Percentiles rank a stretch among this genome's conserved stretches.
These are phyloP conservation scores for Colletotrichum sp. DNA, from an alignment of 2,329 filamentous ascomycete genomes.

Conservation along the genomic window DNA sequence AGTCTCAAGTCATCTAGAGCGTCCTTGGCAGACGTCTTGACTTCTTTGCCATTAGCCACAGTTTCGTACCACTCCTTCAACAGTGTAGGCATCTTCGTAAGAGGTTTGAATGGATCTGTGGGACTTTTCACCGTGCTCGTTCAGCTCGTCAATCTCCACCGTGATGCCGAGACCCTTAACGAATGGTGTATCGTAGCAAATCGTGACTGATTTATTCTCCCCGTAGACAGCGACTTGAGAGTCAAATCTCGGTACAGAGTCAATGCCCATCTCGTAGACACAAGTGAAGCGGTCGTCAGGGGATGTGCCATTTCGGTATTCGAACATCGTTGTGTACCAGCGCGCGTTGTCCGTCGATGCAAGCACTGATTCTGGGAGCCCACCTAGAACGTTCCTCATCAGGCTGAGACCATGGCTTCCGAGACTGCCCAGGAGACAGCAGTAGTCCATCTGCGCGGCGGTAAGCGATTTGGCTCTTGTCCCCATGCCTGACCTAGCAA, in stretches of 20 bases:
- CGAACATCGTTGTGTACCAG: not conserved
- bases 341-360: not conserved
- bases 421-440: slow-evolving; percentile 48
- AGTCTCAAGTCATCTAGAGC: slow-evolving; percentile 26
- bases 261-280: slow-evolving; percentile 56
- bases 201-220: slow-evolving; percentile 46
- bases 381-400: slow-evolving; percentile 50
- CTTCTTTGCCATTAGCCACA: slow-evolving; percentile 21
- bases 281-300: not conserved
- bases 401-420: slow-evolving; percentile 58
- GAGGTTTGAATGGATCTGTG: slow-evolving; percentile 32
- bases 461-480: slow-evolving; percentile 29
- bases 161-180: slow-evolving; percentile 49
- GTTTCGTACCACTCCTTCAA: slow-evolving; percentile 24
- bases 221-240: slow-evolving; percentile 50
- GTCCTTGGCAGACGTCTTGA: slow-evolving; percentile 28
- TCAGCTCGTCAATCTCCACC: slow-evolving; percentile 35
- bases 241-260: slow-evolving; percentile 51
- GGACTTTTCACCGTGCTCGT: slow-evolving; percentile 36
- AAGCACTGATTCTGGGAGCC: not conserved
- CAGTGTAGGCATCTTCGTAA: slow-evolving; percentile 30
- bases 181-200: slow-evolving; percentile 54
- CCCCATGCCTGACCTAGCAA: not conserved
- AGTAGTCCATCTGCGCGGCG: slow-evolving; percentile 31
- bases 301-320: not conserved